phyloP scores from a whole-genome alignment of 2,329 filamentous ascomycete genomes.

The Sclerotinia nivalis region DNA sequence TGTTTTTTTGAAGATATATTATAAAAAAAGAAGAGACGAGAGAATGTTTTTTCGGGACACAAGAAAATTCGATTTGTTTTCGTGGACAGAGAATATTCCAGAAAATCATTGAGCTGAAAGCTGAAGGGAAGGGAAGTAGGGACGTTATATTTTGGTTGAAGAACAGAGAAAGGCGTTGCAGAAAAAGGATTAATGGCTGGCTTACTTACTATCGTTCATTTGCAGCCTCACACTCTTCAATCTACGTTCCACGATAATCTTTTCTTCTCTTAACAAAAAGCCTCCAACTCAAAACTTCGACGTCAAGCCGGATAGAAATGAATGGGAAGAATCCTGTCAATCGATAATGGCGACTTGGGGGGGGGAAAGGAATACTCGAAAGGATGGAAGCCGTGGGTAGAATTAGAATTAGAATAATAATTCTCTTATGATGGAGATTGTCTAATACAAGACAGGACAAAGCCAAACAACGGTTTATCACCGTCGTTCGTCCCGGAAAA shows the following conservation, averaged over 20 bases:
- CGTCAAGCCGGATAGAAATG: neutral
- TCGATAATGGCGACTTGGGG: no score
- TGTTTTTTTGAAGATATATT: neutral
- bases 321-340: neutral
- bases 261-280: neutral
- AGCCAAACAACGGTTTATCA: neutral
- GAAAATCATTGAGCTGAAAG: neutral
- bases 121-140: neutral
- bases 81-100: neutral
- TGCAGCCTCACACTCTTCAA: conserved; percentile 26
- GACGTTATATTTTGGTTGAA: conserved; percentile 17
- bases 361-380: no score
- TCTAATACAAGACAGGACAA: conserved; percentile 4
- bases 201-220: conserved; percentile 39
- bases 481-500: conserved; percentile 15
- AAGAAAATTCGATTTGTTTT: neutral
- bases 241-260: conserved; percentile 13
- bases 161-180: neutral
- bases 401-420: neutral
- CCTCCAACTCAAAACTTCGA: neutral
- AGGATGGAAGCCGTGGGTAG: neutral
- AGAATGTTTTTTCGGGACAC: neutral
- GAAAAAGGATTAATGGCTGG: neutral
- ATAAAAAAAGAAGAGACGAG: conserved; percentile 2
- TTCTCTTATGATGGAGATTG: neutral